Percentiles rank a stretch among this genome's conserved stretches.
phyloP scores from a whole-genome alignment of 257 asterid genomes.

The Solanum virginianum region DNA sequence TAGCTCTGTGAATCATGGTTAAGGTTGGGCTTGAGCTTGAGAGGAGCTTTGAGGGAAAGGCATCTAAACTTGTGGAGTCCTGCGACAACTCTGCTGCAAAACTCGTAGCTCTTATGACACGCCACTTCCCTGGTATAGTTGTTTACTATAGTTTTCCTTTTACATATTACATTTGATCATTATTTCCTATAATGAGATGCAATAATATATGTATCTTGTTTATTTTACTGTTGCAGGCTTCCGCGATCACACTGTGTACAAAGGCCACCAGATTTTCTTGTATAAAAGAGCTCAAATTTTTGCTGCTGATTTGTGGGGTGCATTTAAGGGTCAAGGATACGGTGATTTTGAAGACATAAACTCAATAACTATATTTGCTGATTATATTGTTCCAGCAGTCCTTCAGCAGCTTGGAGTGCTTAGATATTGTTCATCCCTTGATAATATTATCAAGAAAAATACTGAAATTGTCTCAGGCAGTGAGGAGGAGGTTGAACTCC shows the following conservation, averaged over 20 bases:
- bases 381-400: constrained; percentile 93
- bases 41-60: constrained; percentile 82
- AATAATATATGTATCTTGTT: background rate
- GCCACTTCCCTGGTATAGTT: constrained; percentile 80
- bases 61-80: constrained; percentile 71
- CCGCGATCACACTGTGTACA: constrained; percentile 87
- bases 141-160: background rate
- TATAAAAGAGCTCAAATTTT: constrained; percentile 98
- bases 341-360: constrained; percentile 75
- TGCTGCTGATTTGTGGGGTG: constrained; percentile 97
- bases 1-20: constrained; percentile 7
- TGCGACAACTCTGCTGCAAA: constrained; percentile 72
- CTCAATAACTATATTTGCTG: constrained; percentile 89
- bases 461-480: constrained; percentile 68
- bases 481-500: constrained; percentile 91
- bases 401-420: constrained; percentile 86
- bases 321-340: constrained; percentile 81
- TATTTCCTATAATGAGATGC: background rate
- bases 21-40: constrained; percentile 92
- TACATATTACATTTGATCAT: background rate
- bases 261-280: constrained; percentile 92
- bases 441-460: constrained; percentile 30
- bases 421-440: constrained; percentile 48
- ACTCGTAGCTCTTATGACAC: constrained; percentile 70
- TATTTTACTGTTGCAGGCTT: constrained; percentile 43